Conservation (phyloP, 192 early-diverging fungal genomes). For the Obelidium mucronatum region DNA sequence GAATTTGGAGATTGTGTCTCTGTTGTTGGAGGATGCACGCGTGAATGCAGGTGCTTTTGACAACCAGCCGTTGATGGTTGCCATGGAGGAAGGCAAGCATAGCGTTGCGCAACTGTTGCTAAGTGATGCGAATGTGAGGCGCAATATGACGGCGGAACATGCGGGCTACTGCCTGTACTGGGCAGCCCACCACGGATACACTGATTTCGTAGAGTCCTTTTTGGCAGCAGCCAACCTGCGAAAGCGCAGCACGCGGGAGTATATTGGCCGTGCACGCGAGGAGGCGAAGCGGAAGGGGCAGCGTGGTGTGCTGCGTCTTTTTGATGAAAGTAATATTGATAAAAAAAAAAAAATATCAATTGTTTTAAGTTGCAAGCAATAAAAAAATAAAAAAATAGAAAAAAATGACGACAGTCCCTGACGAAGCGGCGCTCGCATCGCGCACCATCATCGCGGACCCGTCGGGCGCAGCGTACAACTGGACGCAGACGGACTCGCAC, state of each 20-base stretch:
- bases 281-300: no score
- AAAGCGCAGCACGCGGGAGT: no score
- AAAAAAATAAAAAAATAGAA: background rate
- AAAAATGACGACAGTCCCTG: background rate
- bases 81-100: background rate
- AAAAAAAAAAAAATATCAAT: no score
- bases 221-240: no score
- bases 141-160: background rate
- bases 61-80: slow-evolving; percentile 1
- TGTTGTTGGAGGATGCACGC: background rate
- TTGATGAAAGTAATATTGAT: no score
- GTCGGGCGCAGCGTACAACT: slow-evolving; percentile 23
- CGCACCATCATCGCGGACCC: slow-evolving; percentile 21
- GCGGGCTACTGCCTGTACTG: background rate
- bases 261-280: no score
- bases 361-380: background rate
- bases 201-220: background rate
- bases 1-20: slow-evolving; percentile 6
- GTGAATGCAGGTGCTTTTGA: slow-evolving; percentile 9
- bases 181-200: background rate
- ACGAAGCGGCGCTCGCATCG: background rate
- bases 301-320: no score
- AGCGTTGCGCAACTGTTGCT: background rate
- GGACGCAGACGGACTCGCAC: slow-evolving; percentile 19
- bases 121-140: background rate